These are phyloP conservation scores for Flaveria floridana DNA, from an alignment of 140 eudicot genomes.

Conservation along the genomic window DNA sequence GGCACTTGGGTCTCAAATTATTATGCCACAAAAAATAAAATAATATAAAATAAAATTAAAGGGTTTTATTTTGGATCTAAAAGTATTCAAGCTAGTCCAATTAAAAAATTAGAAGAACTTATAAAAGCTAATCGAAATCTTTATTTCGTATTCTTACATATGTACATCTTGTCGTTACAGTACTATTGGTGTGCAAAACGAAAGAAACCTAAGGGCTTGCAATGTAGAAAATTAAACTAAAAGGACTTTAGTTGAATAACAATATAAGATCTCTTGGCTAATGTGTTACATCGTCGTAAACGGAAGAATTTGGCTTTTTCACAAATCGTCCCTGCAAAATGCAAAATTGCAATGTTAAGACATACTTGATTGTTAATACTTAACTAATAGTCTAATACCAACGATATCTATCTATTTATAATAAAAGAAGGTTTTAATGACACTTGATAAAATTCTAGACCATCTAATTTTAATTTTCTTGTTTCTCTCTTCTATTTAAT, in stretches of 20 bases:
- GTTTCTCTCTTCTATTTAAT: no score
- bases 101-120: background rate
- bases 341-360: conserved; percentile 7
- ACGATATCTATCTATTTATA: background rate
- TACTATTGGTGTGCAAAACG: conserved; percentile 16
- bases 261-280: conserved; percentile 17
- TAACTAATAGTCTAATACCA: background rate
- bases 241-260: conserved; percentile 2
- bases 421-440: no score
- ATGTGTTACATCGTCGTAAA: conserved; percentile 19
- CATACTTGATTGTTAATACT: background rate
- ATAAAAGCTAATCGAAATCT: conserved; percentile 1
- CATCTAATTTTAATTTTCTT: no score
- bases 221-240: conserved; percentile 20
- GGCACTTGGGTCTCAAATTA: no score
- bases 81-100: no score
- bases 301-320: conserved; percentile 26
- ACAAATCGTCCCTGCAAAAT: conserved; percentile 42
- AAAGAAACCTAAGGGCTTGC: conserved; percentile 10
- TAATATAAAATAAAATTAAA: no score
- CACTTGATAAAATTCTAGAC: no score
- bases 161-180: conserved; percentile 25
- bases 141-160: conserved; percentile 14
- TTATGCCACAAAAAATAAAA: no score
- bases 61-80: no score